Evolutionary conservation across 306 rosid genomes (phyloP).

Genomic region (Dryas octopetala): DNA sequence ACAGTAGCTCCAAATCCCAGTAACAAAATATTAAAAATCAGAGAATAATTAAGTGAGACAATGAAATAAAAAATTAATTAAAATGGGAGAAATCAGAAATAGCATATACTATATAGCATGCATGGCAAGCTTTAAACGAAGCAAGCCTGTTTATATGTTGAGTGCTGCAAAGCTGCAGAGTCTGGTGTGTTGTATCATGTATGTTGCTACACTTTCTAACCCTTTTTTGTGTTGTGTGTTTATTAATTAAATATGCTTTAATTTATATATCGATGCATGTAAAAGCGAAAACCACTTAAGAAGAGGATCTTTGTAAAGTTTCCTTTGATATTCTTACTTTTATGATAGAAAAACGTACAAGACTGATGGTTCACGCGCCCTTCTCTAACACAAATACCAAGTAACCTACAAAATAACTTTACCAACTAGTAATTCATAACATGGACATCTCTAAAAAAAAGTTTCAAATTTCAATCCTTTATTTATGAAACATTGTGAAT

Average conservation of each 20-base stretch:
- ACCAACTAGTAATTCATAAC: too few species aligned
- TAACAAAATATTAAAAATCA: neutral
- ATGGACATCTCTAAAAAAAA: too few species aligned
- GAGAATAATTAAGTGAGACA: too few species aligned
- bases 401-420: too few species aligned
- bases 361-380: neutral
- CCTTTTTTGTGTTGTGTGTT: neutral
- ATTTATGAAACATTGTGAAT: too few species aligned
- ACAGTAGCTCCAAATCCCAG: constrained; percentile 15
- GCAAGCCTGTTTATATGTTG: constrained; percentile 6
- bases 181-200: neutral
- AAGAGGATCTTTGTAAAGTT: constrained; percentile 14
- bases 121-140: constrained; percentile 36
- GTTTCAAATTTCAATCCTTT: too few species aligned
- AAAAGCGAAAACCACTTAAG: neutral
- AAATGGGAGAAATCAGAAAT: neutral
- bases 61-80: neutral
- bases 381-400: neutral
- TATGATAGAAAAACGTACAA: neutral
- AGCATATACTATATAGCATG: neutral
- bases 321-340: neutral
- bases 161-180: constrained; percentile 19
- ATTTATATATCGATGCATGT: neutral
- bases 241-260: neutral
- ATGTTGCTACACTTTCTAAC: too few species aligned